Conservation (phyloP, 192 early-diverging fungal species). For the Podila horticola region DNA sequence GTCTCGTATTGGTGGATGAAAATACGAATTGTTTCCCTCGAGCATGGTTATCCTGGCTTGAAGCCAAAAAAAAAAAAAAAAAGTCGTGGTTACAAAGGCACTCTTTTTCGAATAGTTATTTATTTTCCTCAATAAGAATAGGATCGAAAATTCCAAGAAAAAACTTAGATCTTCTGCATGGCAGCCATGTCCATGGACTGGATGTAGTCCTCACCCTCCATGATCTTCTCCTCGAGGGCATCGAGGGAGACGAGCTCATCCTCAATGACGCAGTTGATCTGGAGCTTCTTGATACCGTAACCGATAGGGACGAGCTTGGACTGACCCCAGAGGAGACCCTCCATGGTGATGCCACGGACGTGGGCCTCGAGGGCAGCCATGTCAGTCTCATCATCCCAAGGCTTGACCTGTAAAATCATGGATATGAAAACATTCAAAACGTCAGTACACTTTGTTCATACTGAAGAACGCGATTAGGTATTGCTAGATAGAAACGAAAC, state of each 20-base stretch:
- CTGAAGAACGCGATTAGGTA: constrained; percentile 83
- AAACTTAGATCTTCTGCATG: constrained; percentile 89
- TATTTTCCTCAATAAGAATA: too few relatives aligned
- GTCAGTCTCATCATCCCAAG: constrained; percentile 97
- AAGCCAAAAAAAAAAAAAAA: too few relatives aligned
- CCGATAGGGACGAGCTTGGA: constrained; percentile 85
- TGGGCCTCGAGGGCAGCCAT: constrained; percentile 78
- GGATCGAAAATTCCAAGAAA: too few relatives aligned
- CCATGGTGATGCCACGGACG: constrained; percentile 83
- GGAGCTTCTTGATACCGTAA: constrained; percentile 97
- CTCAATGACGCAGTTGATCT: constrained; percentile 92
- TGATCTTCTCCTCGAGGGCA: constrained; percentile 84
- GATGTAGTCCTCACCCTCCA: constrained; percentile 84
- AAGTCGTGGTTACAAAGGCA: too few relatives aligned
- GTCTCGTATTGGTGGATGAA: too few relatives aligned
- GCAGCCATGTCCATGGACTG: constrained; percentile 92
- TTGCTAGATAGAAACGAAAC: neutral
- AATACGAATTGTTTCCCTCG: too few relatives aligned
- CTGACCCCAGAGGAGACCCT: constrained; percentile 92
- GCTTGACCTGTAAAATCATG: constrained; percentile 90
- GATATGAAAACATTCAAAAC: constrained; percentile 37
- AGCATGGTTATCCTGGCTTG: too few relatives aligned
- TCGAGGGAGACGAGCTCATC: constrained; percentile 93
- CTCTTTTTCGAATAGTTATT: neutral
- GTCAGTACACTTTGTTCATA: constrained; percentile 67